phyloP scores from a whole-genome alignment of 352 stramenopile species.

The Phytophthora agathidicida region DNA sequence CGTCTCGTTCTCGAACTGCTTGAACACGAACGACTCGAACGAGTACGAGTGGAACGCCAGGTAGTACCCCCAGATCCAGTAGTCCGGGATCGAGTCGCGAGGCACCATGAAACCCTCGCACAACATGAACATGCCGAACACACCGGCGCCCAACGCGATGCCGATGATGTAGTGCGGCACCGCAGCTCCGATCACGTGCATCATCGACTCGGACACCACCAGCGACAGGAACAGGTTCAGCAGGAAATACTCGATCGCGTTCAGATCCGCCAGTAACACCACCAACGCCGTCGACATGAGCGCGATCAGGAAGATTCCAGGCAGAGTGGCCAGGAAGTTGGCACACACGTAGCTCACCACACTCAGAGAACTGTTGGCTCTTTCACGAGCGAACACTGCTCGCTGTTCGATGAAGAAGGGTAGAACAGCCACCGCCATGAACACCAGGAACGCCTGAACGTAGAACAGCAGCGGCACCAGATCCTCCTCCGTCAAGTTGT shows the following conservation, averaged over 20 bases:
- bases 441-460: conserved; percentile 87
- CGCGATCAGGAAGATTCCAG: conserved; percentile 70
- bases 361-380: conserved; percentile 80
- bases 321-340: conserved; percentile 72
- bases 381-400: conserved; percentile 58
- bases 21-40: conserved; percentile 82
- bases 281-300: conserved; percentile 59
- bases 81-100: conserved; percentile 54
- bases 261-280: conserved; percentile 51
- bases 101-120: conserved; percentile 84
- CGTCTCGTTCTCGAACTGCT: conserved; percentile 59
- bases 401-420: conserved; percentile 89
- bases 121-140: conserved; percentile 86
- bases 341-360: conserved; percentile 75
- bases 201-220: conserved; percentile 77
- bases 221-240: conserved; percentile 79
- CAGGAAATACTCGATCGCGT: conserved; percentile 65
- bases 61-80: conserved; percentile 88
- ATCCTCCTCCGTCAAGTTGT: conserved; percentile 46
- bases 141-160: conserved; percentile 69
- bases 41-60: conserved; percentile 84
- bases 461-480: conserved; percentile 80
- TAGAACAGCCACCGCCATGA: conserved; percentile 89
- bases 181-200: conserved; percentile 73
- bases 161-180: conserved; percentile 85